Evolutionary conservation across 345 rosid genomes (phyloP), one percentile per base, ranked within the genome.

Genomic region (Eucalyptus curtisii): DNA sequence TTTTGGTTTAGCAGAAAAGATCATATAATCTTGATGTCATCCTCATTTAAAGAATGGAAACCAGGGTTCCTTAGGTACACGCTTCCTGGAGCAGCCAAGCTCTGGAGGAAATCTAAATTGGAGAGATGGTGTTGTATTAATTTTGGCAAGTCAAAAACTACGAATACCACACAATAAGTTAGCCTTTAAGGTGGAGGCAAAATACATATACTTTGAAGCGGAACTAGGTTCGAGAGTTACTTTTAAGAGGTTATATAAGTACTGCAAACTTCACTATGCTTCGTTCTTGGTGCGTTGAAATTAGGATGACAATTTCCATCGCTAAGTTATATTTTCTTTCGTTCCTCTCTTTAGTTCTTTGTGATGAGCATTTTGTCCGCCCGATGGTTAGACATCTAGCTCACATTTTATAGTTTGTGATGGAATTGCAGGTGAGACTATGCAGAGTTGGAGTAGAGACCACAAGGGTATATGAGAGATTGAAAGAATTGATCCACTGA

Each of bases 381-480:
- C 82, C 82, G 47, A 37, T 71, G 47, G 3, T 37, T 37, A 10
- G 82, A 37, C 37, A 13, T 37, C 82, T 37, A 37, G 45, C 47
- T 71, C 82, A 37, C 45, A 71, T 37, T 19, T 37, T 20, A 10
- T 71, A 37, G 45, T 71, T 33, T 37, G 45, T 71, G 45, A 71
- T 71, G 47, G 15, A 71, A 71, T 87, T 87, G 48, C 59, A 94
- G 95, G 96, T 92, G 40, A 94, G 86, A 84, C 87, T 93, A 86
- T 76, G 86, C 7, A 92, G 96, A 91, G 87, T 94, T 90, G 95
- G 96, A 14, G 94, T 92, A 13, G 95, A 94, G 89, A 93, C 94
- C 33, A 47, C 93, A 85, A 91, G 93, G 64, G 93, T 92, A 24
- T 53, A 88, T 15, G 66, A 93, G 88, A 90, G 95, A 90, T n/a